A percentile compares a stretch with the other conserved stretches of the same genome.
phyloP scores from a whole-genome alignment of 768 basidiomycete species.

The Galerina marginata region DNA sequence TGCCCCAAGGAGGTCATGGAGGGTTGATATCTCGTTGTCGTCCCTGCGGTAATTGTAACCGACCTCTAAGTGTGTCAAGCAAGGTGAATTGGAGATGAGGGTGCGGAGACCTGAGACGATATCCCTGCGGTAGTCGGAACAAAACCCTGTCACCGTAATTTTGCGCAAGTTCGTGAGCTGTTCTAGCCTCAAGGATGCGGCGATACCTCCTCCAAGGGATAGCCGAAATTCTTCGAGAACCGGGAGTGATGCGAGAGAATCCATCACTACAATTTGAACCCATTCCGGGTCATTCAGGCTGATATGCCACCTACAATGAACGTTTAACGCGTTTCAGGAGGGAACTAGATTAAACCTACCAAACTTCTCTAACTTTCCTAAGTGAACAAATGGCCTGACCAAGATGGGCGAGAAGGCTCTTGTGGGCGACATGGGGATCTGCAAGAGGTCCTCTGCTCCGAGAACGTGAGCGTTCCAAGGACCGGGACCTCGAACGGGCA shows the following conservation, averaged over 20 bases:
- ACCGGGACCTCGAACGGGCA: constrained; percentile 24
- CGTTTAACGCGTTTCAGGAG: background rate
- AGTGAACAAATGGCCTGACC: constrained; percentile 25
- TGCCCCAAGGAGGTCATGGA: constrained; percentile 21
- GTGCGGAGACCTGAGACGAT: constrained; percentile 24
- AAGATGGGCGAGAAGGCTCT: constrained; percentile 19
- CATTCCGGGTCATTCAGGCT: constrained; percentile 25
- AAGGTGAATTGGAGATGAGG: constrained; percentile 22
- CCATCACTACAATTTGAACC: constrained; percentile 27
- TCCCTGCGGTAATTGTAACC: constrained; percentile 13
- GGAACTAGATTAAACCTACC: constrained; percentile 12
- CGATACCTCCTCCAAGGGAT: constrained; percentile 21
- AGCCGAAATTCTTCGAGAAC: constrained; percentile 18
- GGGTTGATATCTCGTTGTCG: constrained; percentile 18
- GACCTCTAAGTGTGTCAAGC: constrained; percentile 20
- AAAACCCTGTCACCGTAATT: constrained; percentile 23
- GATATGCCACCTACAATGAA: constrained; percentile 24
- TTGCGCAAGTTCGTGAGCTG: constrained; percentile 22
- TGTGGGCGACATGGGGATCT: constrained; percentile 20
- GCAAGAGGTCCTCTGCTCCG: constrained; percentile 25
- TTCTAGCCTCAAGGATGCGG: constrained; percentile 20
- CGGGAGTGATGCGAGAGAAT: constrained; percentile 22
- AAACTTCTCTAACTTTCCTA: constrained; percentile 23
- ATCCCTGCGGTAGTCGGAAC: constrained; percentile 18
- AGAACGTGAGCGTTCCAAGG: constrained; percentile 26